These are phyloP conservation scores for Pythium periplocum DNA, from an alignment of 352 stramenopile genomes.

Conservation along the genomic window DNA sequence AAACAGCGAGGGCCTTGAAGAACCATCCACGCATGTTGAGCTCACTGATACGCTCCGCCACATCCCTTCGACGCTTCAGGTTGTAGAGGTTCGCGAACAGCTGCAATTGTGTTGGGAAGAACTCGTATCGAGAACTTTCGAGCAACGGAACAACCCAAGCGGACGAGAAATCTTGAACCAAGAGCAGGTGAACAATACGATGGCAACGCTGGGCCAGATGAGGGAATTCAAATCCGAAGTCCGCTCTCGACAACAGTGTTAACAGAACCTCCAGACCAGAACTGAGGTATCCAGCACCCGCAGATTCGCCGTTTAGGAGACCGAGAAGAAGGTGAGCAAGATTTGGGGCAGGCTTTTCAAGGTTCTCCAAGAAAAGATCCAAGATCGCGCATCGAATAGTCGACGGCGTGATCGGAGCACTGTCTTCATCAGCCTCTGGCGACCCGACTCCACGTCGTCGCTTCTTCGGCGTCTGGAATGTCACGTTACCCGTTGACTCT, in stretches of 20 bases:
- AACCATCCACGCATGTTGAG: slow-evolving; percentile 83
- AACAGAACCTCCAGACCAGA: slow-evolving; percentile 63
- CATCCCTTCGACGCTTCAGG: slow-evolving; percentile 11
- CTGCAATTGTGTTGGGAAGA: slow-evolving; percentile 60
- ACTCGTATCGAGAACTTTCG: slow-evolving; percentile 57
- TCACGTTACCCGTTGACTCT: slow-evolving; percentile 19
- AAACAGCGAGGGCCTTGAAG: slow-evolving; percentile 73
- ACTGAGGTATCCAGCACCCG: slow-evolving; percentile 29
- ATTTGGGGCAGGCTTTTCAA: slow-evolving; percentile 71
- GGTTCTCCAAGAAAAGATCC: slow-evolving; percentile 74
- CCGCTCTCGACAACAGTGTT: slow-evolving; percentile 62
- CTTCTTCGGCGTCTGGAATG: slow-evolving; percentile 35
- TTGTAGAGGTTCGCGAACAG: slow-evolving; percentile 30
- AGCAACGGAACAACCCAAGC: slow-evolving; percentile 40
- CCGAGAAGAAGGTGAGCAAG: slow-evolving; percentile 68
- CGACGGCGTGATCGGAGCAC: slow-evolving; percentile 11
- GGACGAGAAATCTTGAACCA: slow-evolving; percentile 70
- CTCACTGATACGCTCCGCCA: slow-evolving; percentile 17
- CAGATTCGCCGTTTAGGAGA: slow-evolving; percentile 36
- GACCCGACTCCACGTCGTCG: slow-evolving; percentile 7
- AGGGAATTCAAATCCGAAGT: slow-evolving; percentile 63
- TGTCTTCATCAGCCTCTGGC: not conserved
- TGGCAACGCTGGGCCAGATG: slow-evolving; percentile 61
- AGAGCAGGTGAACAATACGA: slow-evolving; percentile 54
- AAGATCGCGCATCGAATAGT: slow-evolving; percentile 67